These are phyloP conservation scores for Acmispon strigosus DNA, from an alignment of 306 rosid genomes.

Conservation along the genomic window DNA sequence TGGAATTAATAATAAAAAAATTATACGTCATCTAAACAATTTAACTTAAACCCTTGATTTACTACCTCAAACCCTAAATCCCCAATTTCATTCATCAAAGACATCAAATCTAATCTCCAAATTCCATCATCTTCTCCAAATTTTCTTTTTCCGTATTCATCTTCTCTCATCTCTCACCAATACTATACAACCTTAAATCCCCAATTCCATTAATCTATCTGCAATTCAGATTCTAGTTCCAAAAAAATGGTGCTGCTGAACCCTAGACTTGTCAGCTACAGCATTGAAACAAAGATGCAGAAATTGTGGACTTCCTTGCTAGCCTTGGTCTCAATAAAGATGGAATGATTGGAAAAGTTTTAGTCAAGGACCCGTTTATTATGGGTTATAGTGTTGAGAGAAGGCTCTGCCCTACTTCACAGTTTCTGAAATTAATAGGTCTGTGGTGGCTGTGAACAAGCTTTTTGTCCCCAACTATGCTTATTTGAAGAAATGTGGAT, in stretches of 20 bases:
- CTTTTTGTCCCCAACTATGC: conserved; percentile 56
- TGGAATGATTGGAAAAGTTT: conserved; percentile 70
- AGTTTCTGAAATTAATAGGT: conserved; percentile 63
- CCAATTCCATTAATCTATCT: too few relatives aligned
- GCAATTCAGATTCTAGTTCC: too few relatives aligned
- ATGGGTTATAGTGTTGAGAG: conserved; percentile 86
- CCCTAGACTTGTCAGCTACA: conserved; percentile 91
- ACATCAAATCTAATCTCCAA: too few relatives aligned
- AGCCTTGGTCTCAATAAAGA: conserved; percentile 67
- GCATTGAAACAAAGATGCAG: conserved; percentile 70
- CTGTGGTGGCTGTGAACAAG: conserved; percentile 57
- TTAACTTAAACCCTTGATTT: too few relatives aligned
- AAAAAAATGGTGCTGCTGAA: conserved; percentile 68
- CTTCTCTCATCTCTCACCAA: too few relatives aligned
- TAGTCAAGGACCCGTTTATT: conserved; percentile 66
- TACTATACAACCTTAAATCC: too few relatives aligned
- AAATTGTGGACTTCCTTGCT: conserved; percentile 64
- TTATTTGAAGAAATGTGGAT: conserved; percentile 54
- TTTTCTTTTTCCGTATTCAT: too few relatives aligned
- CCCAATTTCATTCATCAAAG: too few relatives aligned
- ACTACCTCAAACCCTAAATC: too few relatives aligned
- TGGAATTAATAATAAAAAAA: too few relatives aligned
- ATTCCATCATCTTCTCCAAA: too few relatives aligned
- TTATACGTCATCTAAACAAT: too few relatives aligned
- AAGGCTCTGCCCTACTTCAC: conserved; percentile 61